These are phyloP conservation scores for Yamadazyma takamatsuzukensis DNA, from an alignment of 805 yeast species.

Conservation along the genomic window DNA sequence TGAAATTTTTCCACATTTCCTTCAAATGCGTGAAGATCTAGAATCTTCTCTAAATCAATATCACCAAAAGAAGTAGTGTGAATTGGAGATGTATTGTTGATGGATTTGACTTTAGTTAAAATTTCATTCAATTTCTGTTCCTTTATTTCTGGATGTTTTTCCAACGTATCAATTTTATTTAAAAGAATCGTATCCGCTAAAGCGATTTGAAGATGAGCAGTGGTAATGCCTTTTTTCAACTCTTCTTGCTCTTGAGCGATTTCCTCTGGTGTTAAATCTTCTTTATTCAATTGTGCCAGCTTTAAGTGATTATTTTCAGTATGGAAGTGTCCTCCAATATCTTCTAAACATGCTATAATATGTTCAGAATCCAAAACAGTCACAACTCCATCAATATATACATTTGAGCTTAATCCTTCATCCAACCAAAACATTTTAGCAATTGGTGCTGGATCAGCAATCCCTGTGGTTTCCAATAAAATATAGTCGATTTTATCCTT, in stretches of 20 bases:
- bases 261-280: constrained; percentile 21
- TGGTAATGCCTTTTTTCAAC: constrained; percentile 49
- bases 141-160: constrained; percentile 10
- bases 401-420: constrained; percentile 77
- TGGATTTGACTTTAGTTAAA: constrained; percentile 38
- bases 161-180: constrained; percentile 67
- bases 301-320: constrained; percentile 30
- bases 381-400: constrained; percentile 86
- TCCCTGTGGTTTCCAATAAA: constrained; percentile 90
- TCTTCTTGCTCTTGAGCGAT: constrained; percentile 29
- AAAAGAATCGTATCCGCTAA: constrained; percentile 79
- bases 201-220: constrained; percentile 88
- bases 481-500: constrained; percentile 82
- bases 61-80: constrained; percentile 72
- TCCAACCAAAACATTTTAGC: constrained; percentile 98
- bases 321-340: constrained; percentile 71
- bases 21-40: constrained; percentile 79
- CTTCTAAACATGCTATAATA: constrained; percentile 63
- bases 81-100: constrained; percentile 70
- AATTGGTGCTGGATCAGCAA: constrained; percentile 97
- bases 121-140: constrained; percentile 25
- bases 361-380: constrained; percentile 80
- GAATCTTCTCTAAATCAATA: constrained; percentile 57
- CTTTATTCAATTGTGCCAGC: constrained; percentile 14
- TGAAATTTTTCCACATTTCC: constrained; percentile 19